Evolutionary conservation across 2,329 filamentous ascomycete genomes (phyloP), one percentile per base, ranked within the genome.

Genomic region (Apiospora kogelbergensis): DNA sequence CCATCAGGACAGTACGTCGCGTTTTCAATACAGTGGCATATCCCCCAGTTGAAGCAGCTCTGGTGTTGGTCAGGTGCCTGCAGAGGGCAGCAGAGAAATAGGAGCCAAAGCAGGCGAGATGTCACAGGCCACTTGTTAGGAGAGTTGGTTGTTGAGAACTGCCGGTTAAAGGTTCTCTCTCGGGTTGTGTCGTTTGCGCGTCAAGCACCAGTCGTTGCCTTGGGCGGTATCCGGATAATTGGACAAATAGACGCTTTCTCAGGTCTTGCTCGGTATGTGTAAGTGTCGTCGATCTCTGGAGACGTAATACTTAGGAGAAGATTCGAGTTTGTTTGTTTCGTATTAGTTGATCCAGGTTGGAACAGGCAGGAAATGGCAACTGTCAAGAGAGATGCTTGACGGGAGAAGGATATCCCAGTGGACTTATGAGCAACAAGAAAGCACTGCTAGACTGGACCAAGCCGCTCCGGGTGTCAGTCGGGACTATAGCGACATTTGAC

Each of bases 1-100:
- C 86, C 86, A 88, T 89, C 85, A 85, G 82, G 78, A 68, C 60
- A 82, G 74, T 44, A 37, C 33, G 73, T 75, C 33, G 60, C 15
- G 65, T n/a, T 24, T 42, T 33, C 40, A 60, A 57, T 64, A 65
- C 46, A 33, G 24, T 45, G 37, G 67, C 67, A 68, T 68, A 26
- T 57, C 69, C 69, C 69, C 67, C 42, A 6, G 37, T 53, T 11
- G 30, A 24, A 20, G 53, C 30, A 15, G 13, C 11, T 42, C 40
- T 60, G 30, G 22, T 60, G 53, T 60, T 53, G 46, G 46, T 30
- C 46, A 53, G 30, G 46, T 26, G 13, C 24, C 24, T 53, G 46
- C 24, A 26, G 13, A 53, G 46, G 46, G 24, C 46, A 15, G 46
- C 46, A 53, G 17, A 53, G 22, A 5, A 53, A 26, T 15, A 53